phyloP scores from a whole-genome alignment of 2,329 filamentous ascomycete genomes.

The Truncatella angustata region DNA sequence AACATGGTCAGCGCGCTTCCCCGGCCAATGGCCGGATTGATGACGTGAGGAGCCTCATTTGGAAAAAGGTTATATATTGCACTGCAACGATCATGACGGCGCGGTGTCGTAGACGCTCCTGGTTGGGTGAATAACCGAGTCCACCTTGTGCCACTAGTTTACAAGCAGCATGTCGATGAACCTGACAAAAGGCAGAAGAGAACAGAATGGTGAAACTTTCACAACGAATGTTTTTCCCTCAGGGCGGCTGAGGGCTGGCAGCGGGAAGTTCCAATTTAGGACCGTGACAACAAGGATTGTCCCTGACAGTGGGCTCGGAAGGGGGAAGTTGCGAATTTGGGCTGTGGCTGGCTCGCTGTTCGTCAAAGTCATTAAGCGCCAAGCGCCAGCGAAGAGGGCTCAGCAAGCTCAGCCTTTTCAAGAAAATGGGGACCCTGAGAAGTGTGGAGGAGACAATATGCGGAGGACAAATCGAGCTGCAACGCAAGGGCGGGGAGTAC shows the following conservation, averaged over 20 bases:
- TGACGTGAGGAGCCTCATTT: constrained; percentile 6
- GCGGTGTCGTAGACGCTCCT: too few relatives aligned
- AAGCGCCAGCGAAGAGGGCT: constrained; percentile 2
- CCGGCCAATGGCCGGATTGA: neutral
- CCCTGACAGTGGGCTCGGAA: neutral
- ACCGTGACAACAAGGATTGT: neutral
- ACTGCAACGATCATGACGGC: too few relatives aligned
- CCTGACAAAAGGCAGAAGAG: too few relatives aligned
- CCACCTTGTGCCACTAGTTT: too few relatives aligned
- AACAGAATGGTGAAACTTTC: too few relatives aligned
- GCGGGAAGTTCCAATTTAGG: constrained; percentile 5
- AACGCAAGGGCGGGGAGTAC: neutral
- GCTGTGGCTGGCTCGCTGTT: constrained; percentile 1
- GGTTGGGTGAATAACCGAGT: too few relatives aligned
- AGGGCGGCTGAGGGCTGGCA: constrained; percentile 4
- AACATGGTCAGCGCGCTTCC: neutral
- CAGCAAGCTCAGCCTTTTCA: constrained; percentile 5
- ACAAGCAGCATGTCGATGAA: neutral
- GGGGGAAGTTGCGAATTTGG: neutral
- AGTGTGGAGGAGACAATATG: neutral
- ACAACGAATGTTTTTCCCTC: neutral
- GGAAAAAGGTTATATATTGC: neutral
- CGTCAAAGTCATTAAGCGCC: constrained; percentile 5
- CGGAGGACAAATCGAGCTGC: neutral
- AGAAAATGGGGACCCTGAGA: neutral